phyloP scores from a whole-genome alignment of 2,329 filamentous ascomycete species.

The Claviceps spartinae region DNA sequence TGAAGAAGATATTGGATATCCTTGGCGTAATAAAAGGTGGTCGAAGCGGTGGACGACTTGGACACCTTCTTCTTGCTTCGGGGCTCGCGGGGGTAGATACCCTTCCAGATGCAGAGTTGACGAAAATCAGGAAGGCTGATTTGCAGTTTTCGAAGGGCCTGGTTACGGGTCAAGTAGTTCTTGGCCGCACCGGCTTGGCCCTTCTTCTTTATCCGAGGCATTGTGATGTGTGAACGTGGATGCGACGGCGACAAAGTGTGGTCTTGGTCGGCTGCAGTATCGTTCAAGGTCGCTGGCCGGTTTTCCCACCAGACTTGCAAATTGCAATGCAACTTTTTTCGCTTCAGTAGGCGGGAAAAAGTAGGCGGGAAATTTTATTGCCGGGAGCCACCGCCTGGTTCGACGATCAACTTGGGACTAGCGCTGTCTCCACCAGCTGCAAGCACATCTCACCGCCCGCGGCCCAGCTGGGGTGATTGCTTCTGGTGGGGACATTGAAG shows the following conservation, averaged over 20 bases:
- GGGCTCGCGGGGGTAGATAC: slow-evolving; percentile 95
- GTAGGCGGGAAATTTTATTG: slow-evolving; percentile 20
- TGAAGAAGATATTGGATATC: slow-evolving; percentile 98
- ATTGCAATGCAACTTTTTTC: slow-evolving; percentile 20
- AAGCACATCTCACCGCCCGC: slow-evolving; percentile 15
- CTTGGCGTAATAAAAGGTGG: slow-evolving; percentile 84
- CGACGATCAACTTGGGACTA: slow-evolving; percentile 6
- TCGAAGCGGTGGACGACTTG: slow-evolving; percentile 78
- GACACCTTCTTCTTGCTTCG: slow-evolving; percentile 94
- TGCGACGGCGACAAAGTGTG: slow-evolving; percentile 6
- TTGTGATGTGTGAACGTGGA: slow-evolving; percentile 15
- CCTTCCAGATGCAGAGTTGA: slow-evolving; percentile 98
- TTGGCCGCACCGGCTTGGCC: slow-evolving; percentile 85
- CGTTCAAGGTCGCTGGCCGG: slow-evolving; percentile 18
- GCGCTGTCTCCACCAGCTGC: slow-evolving; percentile 1
- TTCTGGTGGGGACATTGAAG: slow-evolving; percentile 13
- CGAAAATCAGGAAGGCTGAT: slow-evolving; percentile 95
- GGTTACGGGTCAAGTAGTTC: slow-evolving; percentile 95
- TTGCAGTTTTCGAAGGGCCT: slow-evolving; percentile 95
- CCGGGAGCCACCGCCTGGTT: slow-evolving; percentile 16
- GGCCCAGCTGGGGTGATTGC: slow-evolving; percentile 7
- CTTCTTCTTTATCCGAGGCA: slow-evolving; percentile 84
- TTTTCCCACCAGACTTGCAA: slow-evolving; percentile 10
- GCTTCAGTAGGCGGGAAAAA: slow-evolving; percentile 10
- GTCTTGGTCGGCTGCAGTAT: background rate